A percentile compares a stretch with the other conserved stretches of the same genome.
phyloP scores from a whole-genome alignment of 345 rosid genomes.

The Aquilaria malaccensis region DNA sequence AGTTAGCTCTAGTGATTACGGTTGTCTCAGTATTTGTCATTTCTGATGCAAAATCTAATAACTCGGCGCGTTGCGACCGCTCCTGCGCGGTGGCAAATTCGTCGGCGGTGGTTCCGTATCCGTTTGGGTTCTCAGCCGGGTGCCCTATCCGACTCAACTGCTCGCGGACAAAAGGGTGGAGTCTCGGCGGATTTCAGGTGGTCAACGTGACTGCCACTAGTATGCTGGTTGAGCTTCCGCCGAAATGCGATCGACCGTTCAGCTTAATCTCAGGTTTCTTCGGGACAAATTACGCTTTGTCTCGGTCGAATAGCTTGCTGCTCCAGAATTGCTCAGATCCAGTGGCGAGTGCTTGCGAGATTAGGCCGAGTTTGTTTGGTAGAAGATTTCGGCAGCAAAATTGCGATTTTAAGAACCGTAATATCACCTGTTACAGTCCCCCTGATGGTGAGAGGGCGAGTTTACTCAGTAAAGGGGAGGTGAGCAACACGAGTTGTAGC shows the following conservation, averaged over 20 bases:
- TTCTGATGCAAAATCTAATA: conserved; percentile 11
- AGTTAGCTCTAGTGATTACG: background rate
- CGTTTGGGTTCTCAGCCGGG: conserved; percentile 63
- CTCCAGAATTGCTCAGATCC: conserved; percentile 34
- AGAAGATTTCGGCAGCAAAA: background rate
- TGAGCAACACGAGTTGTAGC: conserved; percentile 27
- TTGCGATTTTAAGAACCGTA: conserved; percentile 25
- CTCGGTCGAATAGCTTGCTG: conserved; percentile 46
- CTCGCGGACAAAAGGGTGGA: background rate
- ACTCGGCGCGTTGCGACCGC: conserved; percentile 13
- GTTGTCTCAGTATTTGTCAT: conserved; percentile 5
- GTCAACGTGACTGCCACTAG: conserved; percentile 40
- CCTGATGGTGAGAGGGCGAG: background rate
- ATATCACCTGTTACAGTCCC: conserved; percentile 38
- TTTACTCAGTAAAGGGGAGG: conserved; percentile 18
- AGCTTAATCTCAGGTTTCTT: conserved; percentile 29
- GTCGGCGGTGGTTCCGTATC: conserved; percentile 30
- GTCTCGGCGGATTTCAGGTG: conserved; percentile 44
- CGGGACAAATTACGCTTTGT: conserved; percentile 29
- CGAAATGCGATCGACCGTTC: conserved; percentile 38
- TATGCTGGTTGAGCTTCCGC: conserved; percentile 32
- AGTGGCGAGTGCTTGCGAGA: conserved; percentile 24
- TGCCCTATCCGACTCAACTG: conserved; percentile 50
- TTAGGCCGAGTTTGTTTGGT: conserved; percentile 25
- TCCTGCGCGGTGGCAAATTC: conserved; percentile 31